Percentiles rank a stretch among this genome's conserved stretches.
Evolutionary conservation across 1,284 basidiomycete genomes (phyloP).

Genomic region (Singerocomus inundabilis): DNA sequence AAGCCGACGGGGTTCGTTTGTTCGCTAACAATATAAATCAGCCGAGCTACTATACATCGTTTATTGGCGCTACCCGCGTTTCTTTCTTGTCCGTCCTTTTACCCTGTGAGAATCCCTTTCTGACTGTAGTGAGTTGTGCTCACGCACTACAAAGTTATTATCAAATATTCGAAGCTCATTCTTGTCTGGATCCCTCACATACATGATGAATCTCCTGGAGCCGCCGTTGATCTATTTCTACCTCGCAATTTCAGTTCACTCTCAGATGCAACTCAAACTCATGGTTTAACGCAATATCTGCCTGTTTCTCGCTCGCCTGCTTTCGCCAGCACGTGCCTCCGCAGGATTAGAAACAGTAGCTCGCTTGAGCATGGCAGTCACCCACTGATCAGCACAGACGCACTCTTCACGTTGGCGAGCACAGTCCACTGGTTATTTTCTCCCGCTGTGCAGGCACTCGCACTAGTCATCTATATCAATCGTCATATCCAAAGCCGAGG

Average conservation of each 20-base stretch:
- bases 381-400: conserved; percentile 38
- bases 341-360: conserved; percentile 56
- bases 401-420: conserved; percentile 48
- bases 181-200: conserved; percentile 36
- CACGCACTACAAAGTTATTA: conserved; percentile 41
- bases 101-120: conserved; percentile 50
- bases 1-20: background rate
- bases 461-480: conserved; percentile 58
- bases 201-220: conserved; percentile 36
- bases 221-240: conserved; percentile 5
- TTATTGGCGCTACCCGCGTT: conserved; percentile 59
- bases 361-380: conserved; percentile 51
- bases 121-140: background rate
- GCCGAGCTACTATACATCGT: conserved; percentile 76
- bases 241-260: conserved; percentile 7
- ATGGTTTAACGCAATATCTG: background rate
- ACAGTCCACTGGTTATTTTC: conserved; percentile 51
- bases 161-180: conserved; percentile 50
- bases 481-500: conserved; percentile 39
- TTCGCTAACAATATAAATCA: conserved; percentile 32
- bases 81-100: conserved; percentile 60
- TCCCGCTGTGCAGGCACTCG: conserved; percentile 66
- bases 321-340: conserved; percentile 60
- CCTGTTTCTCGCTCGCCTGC: conserved; percentile 39
- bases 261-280: conserved; percentile 16